Conservation (phyloP, 805 yeast genomes). For the Metahyphopichia silvanorum region DNA sequence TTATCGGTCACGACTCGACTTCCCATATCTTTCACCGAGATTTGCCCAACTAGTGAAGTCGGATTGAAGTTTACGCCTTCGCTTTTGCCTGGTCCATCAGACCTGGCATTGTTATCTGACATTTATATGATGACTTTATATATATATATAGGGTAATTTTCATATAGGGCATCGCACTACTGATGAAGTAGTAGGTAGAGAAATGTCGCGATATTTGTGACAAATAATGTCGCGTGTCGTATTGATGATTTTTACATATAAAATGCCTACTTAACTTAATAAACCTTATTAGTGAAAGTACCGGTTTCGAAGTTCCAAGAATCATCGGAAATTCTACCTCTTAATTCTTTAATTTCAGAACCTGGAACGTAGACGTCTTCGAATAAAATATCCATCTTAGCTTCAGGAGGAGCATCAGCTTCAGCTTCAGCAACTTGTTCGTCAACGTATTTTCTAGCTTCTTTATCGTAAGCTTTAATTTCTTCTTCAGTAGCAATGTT, state of each 20-base stretch:
- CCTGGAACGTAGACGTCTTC: constrained; percentile 97
- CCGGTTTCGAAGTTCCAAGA: constrained; percentile 75
- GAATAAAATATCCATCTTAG: constrained; percentile 88
- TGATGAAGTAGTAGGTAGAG: no score
- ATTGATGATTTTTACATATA: no score
- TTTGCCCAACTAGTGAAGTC: constrained; percentile 64
- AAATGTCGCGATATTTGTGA: no score
- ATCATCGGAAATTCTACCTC: constrained; percentile 97
- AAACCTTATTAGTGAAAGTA: constrained; percentile 44
- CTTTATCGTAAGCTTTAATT: constrained; percentile 91
- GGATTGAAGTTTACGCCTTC: constrained; percentile 60
- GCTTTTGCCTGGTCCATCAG: no score
- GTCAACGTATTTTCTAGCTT: constrained; percentile 92
- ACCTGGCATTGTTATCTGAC: no score
- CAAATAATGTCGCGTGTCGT: no score
- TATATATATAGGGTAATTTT: neutral
- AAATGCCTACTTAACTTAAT: constrained; percentile 18
- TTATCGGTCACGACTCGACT: constrained; percentile 27
- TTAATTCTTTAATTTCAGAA: constrained; percentile 82
- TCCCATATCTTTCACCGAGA: constrained; percentile 74
- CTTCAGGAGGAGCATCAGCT: constrained; percentile 92
- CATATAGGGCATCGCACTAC: no score
- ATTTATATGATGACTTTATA: no score
- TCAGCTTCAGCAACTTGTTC: constrained; percentile 94
- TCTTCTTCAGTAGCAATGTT: constrained; percentile 91